These are phyloP conservation scores for Macadamia tetraphylla DNA, from an alignment of 164 flowering plant species.

Conservation along the genomic window DNA sequence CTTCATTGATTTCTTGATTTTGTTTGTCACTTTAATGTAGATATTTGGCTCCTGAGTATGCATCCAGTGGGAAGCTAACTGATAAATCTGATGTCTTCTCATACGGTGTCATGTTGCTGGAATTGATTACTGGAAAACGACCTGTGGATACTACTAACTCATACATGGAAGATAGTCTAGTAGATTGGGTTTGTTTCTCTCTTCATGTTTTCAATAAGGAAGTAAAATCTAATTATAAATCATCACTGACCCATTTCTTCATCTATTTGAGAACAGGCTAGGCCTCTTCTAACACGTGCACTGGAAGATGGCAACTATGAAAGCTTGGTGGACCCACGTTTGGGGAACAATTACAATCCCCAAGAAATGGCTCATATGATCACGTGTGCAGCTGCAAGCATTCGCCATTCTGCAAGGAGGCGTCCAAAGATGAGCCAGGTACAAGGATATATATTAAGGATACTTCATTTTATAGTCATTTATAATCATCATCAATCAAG, in stretches of 20 bases:
- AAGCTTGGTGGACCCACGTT: slow-evolving; percentile 46
- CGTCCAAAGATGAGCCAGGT: slow-evolving; percentile 96
- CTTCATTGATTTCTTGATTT: not conserved
- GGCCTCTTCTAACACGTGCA: slow-evolving; percentile 46
- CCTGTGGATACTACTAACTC: slow-evolving; percentile 43
- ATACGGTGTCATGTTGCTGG: slow-evolving; percentile 76
- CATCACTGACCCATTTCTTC: not conserved
- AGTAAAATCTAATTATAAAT: too few species aligned
- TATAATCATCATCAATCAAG: too few species aligned
- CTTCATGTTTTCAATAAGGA: too few species aligned
- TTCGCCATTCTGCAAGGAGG: slow-evolving; percentile 71
- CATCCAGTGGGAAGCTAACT: slow-evolving; percentile 81
- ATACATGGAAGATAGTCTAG: slow-evolving; percentile 61
- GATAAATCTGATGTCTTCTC: slow-evolving; percentile 93
- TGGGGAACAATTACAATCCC: slow-evolving; percentile 37
- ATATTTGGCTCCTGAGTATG: slow-evolving; percentile 90
- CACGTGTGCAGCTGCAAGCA: slow-evolving; percentile 66
- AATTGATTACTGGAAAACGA: slow-evolving; percentile 68
- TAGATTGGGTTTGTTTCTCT: slow-evolving; percentile 63
- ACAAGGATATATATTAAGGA: not conserved
- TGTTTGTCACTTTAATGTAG: slow-evolving; percentile 25
- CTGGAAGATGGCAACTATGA: slow-evolving; percentile 38
- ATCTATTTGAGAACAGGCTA: slow-evolving; percentile 45
- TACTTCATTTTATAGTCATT: too few species aligned
- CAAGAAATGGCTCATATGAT: slow-evolving; percentile 65